A percentile compares a stretch with the other conserved stretches of the same genome.
phyloP scores from a whole-genome alignment of 257 asterid genomes.

The Capsicum pubescens region DNA sequence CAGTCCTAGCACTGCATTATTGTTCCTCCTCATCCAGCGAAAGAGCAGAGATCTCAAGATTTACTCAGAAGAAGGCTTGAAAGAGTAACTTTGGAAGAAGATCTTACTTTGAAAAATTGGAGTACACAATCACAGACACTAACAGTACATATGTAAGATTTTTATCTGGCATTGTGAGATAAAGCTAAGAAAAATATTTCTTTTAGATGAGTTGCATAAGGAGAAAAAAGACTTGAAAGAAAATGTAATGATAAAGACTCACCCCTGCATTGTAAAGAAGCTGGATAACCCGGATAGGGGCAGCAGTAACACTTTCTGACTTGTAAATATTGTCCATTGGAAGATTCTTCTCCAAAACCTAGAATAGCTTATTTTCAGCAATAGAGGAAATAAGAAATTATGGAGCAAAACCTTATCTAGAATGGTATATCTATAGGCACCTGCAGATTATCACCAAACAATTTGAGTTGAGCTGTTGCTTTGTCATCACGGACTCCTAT shows the following conservation, averaged over 20 bases:
- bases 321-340: slow-evolving; percentile 83
- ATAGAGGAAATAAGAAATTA: slow-evolving; percentile 19
- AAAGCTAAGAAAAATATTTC: background rate
- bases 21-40: background rate
- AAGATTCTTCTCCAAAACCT: slow-evolving; percentile 92
- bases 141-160: background rate
- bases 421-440: slow-evolving; percentile 44
- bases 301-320: slow-evolving; percentile 79
- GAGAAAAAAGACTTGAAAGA: background rate
- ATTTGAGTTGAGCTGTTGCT: slow-evolving; percentile 86
- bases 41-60: background rate
- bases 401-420: slow-evolving; percentile 24
- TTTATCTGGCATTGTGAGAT: background rate
- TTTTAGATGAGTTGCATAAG: background rate
- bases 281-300: slow-evolving; percentile 92
- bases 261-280: slow-evolving; percentile 94
- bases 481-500: slow-evolving; percentile 85
- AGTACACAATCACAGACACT: background rate
- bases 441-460: slow-evolving; percentile 90
- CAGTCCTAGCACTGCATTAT: background rate
- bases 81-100: background rate
- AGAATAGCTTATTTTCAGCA: slow-evolving; percentile 38
- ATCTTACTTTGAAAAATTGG: slow-evolving; percentile 4
- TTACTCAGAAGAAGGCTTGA: background rate
- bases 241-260: slow-evolving; percentile 34